Percentiles rank a stretch among this genome's conserved stretches.
Evolutionary conservation across 2,329 filamentous ascomycete genomes (phyloP).

Genomic region (Teratosphaeria nubilosa): DNA sequence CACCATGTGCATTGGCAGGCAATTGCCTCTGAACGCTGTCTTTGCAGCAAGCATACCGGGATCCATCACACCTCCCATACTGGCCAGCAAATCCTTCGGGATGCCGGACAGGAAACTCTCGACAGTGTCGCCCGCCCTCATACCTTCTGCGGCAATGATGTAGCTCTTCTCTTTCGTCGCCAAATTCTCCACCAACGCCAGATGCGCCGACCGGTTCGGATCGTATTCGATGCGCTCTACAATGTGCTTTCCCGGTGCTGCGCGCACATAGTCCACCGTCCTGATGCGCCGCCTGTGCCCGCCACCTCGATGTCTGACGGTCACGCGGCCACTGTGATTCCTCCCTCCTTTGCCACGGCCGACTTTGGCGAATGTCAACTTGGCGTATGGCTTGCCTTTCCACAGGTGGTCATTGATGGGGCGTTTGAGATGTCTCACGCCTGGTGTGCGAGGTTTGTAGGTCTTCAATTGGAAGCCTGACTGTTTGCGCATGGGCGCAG

Average conservation of each 20-base stretch:
- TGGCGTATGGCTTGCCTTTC: slow-evolving; percentile 77
- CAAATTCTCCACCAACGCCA: slow-evolving; percentile 72
- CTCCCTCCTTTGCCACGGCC: slow-evolving; percentile 87
- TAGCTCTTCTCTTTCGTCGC: slow-evolving; percentile 71
- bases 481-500: slow-evolving; percentile 24
- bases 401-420: slow-evolving; percentile 94
- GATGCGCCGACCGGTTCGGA: slow-evolving; percentile 83
- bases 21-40: slow-evolving; percentile 91
- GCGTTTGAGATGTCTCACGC: slow-evolving; percentile 79
- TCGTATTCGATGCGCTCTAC: slow-evolving; percentile 97
- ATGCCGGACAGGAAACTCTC: slow-evolving; percentile 89
- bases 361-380: slow-evolving; percentile 83
- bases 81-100: slow-evolving; percentile 71
- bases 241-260: slow-evolving; percentile 66
- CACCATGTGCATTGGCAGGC: slow-evolving; percentile 88
- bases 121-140: slow-evolving; percentile 81
- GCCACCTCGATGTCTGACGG: slow-evolving; percentile 83
- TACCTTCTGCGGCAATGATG: slow-evolving; percentile 88
- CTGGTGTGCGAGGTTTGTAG: slow-evolving; percentile 88
- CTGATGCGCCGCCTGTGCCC: slow-evolving; percentile 87
- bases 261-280: slow-evolving; percentile 78
- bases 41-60: slow-evolving; percentile 91
- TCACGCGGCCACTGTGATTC: slow-evolving; percentile 77
- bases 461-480: slow-evolving; percentile 53
- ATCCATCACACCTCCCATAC: slow-evolving; percentile 88